Evolutionary conservation across 768 basidiomycete genomes (phyloP), one percentile per base, ranked within the genome.

Genomic region (Rhizopogon sp.): DNA sequence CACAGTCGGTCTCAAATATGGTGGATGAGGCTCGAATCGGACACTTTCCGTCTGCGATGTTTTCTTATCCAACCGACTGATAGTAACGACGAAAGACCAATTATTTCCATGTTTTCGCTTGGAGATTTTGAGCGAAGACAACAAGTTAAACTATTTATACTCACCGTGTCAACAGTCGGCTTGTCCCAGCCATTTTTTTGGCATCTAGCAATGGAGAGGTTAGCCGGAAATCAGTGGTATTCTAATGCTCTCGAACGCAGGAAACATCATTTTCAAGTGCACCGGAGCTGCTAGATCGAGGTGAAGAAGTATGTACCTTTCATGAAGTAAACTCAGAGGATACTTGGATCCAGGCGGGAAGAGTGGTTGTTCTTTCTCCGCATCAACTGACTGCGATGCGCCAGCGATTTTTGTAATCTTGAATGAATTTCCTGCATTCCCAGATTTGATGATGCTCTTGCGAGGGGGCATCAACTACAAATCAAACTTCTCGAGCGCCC

Each of bases 121-220:
- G 58, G 50, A 43, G 33, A 54, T 55, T 25, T 52, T 60, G 56
- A 60, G 55, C 50, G 35, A 37, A 33, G 6, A 22, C 16, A 10
- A 8, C 22, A 49, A 20, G 14, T 20, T 11, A 44, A 40, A 56
- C 39, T 35, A 53, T 28, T 54, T 40, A 51, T 16, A 62, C 68
- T 69, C 65, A 92, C 90, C 28, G 88, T 82, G 52, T 93, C 85
- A n/a, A 96, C 80, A 7, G 71, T 62, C 1, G 94, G 88, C 58
- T 87, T 86, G 55, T 93, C 90, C 92, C 92, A 96, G 2, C 88
- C 92, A 50, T 81, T 78, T 70, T 95, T 94, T 65, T 93, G 90
- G 65, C 92, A 95, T 70, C 88, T 90, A 52, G 14, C 20, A 33
- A 39, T n/a, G 11, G 7, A 53, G 20, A 17, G 41, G 3, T 39